Percentiles rank a stretch among this genome's conserved stretches.
Evolutionary conservation across 2,329 filamentous ascomycete species (phyloP).

Genomic region (Xylaria sp.): DNA sequence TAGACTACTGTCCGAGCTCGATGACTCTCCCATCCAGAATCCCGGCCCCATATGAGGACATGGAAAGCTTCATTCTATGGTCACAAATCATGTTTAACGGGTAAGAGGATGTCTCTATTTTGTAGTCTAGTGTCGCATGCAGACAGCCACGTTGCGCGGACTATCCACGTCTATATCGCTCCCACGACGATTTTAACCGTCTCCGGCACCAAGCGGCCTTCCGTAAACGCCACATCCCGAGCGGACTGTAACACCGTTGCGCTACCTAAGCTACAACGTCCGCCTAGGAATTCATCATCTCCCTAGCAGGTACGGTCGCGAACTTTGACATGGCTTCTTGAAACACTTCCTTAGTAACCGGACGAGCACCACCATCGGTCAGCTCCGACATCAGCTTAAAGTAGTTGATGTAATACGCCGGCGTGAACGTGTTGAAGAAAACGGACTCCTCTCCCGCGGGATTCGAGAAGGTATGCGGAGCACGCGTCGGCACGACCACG

Average conservation of each 20-base stretch:
- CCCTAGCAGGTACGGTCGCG: constrained; percentile 56
- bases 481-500: constrained; percentile 64
- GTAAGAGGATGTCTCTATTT: background rate
- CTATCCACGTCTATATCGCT: background rate
- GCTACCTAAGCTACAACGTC: background rate
- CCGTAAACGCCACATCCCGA: constrained; percentile 1
- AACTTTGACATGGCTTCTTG: constrained; percentile 61
- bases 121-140: constrained; percentile 13
- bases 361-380: constrained; percentile 54
- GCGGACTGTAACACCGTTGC: background rate
- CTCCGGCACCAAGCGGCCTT: background rate
- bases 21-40: constrained; percentile 11
- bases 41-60: background rate
- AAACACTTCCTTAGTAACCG: constrained; percentile 61
- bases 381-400: constrained; percentile 63
- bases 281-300: constrained; percentile 18
- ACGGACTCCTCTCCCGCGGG: constrained; percentile 63
- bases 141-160: constrained; percentile 7
- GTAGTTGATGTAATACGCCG: constrained; percentile 67
- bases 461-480: constrained; percentile 67
- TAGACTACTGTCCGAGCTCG: constrained; percentile 5
- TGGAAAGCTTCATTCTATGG: background rate
- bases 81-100: background rate
- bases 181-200: background rate
- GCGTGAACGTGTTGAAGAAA: constrained; percentile 68